Evolutionary conservation across 2,329 filamentous ascomycete species (phyloP).

Genomic region (Trichophyton verrucosum): DNA sequence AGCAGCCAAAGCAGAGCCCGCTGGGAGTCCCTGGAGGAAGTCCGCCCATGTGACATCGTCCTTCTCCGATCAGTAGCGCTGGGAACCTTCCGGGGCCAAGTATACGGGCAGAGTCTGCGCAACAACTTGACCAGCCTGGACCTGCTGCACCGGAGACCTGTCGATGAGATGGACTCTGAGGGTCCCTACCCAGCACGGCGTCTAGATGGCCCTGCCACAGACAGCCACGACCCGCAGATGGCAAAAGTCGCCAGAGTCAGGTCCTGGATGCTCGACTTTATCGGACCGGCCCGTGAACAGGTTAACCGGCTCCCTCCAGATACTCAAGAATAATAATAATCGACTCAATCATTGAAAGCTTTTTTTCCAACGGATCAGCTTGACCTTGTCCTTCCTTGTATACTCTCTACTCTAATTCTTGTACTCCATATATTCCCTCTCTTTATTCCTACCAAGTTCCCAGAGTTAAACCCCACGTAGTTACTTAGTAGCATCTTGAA

Average conservation of each 20-base stretch:
- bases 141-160: constrained; percentile 48
- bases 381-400: too few species aligned
- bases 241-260: constrained; percentile 55
- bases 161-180: constrained; percentile 41
- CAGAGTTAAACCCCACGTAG: not conserved
- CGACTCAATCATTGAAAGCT: too few species aligned
- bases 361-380: too few species aligned
- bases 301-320: constrained; percentile 21
- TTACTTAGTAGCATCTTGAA: not conserved
- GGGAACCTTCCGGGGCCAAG: constrained; percentile 58
- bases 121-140: constrained; percentile 57
- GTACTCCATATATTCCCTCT: too few species aligned
- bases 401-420: too few species aligned
- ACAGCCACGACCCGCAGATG: constrained; percentile 37
- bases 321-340: constrained; percentile 17
- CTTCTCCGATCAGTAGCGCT: constrained; percentile 70
- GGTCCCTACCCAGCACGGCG: constrained; percentile 31
- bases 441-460: too few species aligned
- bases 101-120: constrained; percentile 74
- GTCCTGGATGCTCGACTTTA: constrained; percentile 63
- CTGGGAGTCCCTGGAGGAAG: constrained; percentile 32
- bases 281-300: constrained; percentile 26
- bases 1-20: constrained; percentile 10
- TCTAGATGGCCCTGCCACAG: constrained; percentile 17
- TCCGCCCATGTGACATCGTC: constrained; percentile 64